Evolutionary conservation across 2,329 filamentous ascomycete genomes (phyloP), one percentile per base, ranked within the genome.

Genomic region (Diaporthe sp.): DNA sequence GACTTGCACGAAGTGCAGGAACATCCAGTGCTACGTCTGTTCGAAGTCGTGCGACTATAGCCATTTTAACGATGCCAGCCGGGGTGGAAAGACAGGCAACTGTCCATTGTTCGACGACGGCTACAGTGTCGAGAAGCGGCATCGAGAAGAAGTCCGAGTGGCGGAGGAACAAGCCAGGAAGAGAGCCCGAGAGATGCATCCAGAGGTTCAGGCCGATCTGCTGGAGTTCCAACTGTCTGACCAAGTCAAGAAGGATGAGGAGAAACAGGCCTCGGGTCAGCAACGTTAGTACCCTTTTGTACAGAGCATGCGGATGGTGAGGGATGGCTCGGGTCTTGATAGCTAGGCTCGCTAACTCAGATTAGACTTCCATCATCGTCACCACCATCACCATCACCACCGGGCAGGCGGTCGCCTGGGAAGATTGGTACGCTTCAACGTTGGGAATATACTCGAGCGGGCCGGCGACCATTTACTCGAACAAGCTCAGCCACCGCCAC

Each of bases 21-120:
- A 90, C 60, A 80, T 88, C 0, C 90, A 92, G 78, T 93, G 92
- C 81, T 95, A 95, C 79, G 87, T 95, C 57, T 98, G 95, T 84
- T 92, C 91, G 31, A 87, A 92, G 79, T 90, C 90, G 1, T 90
- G 88, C 74, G 84, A 89, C 74, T 97, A 97, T 80, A 79, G 86
- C 0, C 95, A 97, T 82, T 97, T 97, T 80, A 86, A 92, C 76
- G 88, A 93, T 72, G 17, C 74, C 0, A 75, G 34, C 1, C 81
- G 86, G 63, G 89, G 88, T 17, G 88, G 89, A 0, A 88, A 86
- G 74, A 67, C 65, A 0, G 88, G 87, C 1, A 90, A 90, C 76
- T 96, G 94, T 77, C 91, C 92, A 1, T 85, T 96, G 0, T 94
- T 93, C 78, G 94, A 96, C 67, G 87, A 87, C 58, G 60, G 70